Percentiles rank a stretch among this genome's conserved stretches.
Conservation (phyloP, 768 basidiomycete genomes). For the Trichaptum fuscoviolaceum region DNA sequence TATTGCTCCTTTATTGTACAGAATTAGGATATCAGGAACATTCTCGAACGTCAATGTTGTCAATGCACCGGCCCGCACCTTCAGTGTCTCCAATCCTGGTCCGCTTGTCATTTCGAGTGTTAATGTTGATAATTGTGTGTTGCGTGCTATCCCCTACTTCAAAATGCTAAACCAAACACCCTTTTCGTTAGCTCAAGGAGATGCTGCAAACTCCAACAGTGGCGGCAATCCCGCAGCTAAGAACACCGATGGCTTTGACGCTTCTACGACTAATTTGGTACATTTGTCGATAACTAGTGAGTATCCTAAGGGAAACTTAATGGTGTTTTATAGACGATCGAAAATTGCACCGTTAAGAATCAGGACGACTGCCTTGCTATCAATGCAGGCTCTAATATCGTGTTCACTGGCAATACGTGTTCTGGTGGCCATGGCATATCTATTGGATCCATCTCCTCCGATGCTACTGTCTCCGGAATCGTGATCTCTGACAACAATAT, state of each 20-base stretch:
- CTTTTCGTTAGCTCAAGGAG: constrained; percentile 41
- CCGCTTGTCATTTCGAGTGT: constrained; percentile 38
- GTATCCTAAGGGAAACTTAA: not conserved
- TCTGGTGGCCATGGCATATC: constrained; percentile 61
- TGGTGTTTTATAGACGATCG: not conserved
- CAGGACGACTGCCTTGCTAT: constrained; percentile 62
- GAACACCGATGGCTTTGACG: constrained; percentile 22
- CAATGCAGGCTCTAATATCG: constrained; percentile 27
- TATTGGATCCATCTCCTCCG: constrained; percentile 48
- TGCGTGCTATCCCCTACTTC: not conserved
- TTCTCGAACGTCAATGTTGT: constrained; percentile 33
- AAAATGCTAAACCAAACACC: not conserved
- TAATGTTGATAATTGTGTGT: constrained; percentile 53
- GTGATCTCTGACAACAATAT: constrained; percentile 47
- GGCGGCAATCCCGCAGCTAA: constrained; percentile 42
- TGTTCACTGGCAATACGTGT: constrained; percentile 44
- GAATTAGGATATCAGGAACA: constrained; percentile 36
- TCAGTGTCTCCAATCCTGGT: constrained; percentile 25
- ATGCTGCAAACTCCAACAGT: constrained; percentile 46
- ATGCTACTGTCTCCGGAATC: constrained; percentile 41
- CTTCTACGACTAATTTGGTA: constrained; percentile 13
- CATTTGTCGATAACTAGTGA: not conserved
- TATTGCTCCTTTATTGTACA: constrained; percentile 14
- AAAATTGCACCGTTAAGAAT: not conserved
- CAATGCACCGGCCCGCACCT: constrained; percentile 34